Evolutionary conservation across 1,284 basidiomycete species (phyloP), one percentile per base, ranked within the genome.

Genomic region (Phylloboletellus chloephorus): DNA sequence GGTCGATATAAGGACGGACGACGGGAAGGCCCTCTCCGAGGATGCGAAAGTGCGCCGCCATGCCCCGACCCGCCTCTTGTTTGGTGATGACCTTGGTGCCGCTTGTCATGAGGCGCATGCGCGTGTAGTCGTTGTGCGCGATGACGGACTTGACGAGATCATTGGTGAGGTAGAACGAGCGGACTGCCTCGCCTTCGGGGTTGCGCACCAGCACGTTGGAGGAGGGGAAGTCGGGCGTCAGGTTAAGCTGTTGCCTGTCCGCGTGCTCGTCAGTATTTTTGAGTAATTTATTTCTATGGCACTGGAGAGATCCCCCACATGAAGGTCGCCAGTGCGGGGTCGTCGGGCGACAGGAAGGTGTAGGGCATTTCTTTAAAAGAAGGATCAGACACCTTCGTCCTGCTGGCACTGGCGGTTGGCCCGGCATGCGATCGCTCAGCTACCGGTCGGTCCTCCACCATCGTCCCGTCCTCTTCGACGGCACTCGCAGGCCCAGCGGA

Each of bases 301-400:
- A 22, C 6, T 8, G 7, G 7, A 26, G 46, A 22, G 16, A 19
- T 38, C 5, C 65, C 79, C 47, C 54, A 88, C 87, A 84, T 72
- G 76, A 82, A 85, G 15, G 70, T 68, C 43, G 72, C 57, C 17
- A 96, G 68, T 40, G 84, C 76, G 9, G 79, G 79, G 58, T 94
- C 84, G 44, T 81, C 69, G 1, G 78, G 68, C 9, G 77, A 64
- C 21, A 96, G 67, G 67, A 87, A 93, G 0, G 82, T 88, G 63
- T 87, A 95, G 1, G 93, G 92, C 60, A 89, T 88, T 63, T 97
- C 94, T 59, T 86, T 92, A 73, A 92, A 96, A 23, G 71, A 66
- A 1, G 70, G 65, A 40, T 71, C 72, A 6, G 64, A 67, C 31
- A 56, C 54, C 23, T 55, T 51, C 38, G 48, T 37, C 54, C 58